Base-by-base conservation (phyloP, 2,329 filamentous ascomycete genomes). In the Trichoderma hamatum region DNA sequence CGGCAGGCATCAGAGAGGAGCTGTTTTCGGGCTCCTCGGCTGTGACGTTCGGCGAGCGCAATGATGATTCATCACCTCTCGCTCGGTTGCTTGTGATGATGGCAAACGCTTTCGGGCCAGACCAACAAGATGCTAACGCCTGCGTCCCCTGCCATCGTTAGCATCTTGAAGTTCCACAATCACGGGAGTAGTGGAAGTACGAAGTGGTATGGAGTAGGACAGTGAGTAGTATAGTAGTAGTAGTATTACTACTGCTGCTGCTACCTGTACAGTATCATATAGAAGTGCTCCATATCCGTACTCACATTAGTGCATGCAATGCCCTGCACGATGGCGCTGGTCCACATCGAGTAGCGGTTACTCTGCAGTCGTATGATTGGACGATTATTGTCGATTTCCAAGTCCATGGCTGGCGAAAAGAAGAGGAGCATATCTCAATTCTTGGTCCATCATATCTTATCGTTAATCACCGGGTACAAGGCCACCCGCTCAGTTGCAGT, bases 351-450 rank as follows among this genome's bases (percentile, higher is more conserved):
- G 46, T 49, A n/a, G 39, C 46, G n/a, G 52, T 43, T 16, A 30
- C 30, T 36, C 36, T 59, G 54, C 36, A n/a, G 52, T 26, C 39
- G 54, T 26, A 28, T 67, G 63, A 67, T 67, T 67, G 63, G 63
- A 49, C 43, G n/a, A 34, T 36, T n/a, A 21, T 28, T 28, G 34
- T 59, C 54, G 28, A 46, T 51, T 49, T 21, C 34, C 28, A 14
- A 34, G 39, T 43, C 21, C 21, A 39, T n/a, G 7, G 34, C 21
- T 13, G n/a, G 63, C n/a, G 11, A 26, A 13, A 24, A 30, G 36
- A 55, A 34, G n/a, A 19, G 55, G 7, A 28, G 26, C 7, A 13
- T 28, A 30, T 54, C 26, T 10, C 24, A 54, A 30, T 30, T 16
- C 54, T 56, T 30, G 10, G 19, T 14, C 55, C 55, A 24, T 36